Conservation (phyloP, 768 basidiomycete species). For the Phylloporus arenicola region DNA sequence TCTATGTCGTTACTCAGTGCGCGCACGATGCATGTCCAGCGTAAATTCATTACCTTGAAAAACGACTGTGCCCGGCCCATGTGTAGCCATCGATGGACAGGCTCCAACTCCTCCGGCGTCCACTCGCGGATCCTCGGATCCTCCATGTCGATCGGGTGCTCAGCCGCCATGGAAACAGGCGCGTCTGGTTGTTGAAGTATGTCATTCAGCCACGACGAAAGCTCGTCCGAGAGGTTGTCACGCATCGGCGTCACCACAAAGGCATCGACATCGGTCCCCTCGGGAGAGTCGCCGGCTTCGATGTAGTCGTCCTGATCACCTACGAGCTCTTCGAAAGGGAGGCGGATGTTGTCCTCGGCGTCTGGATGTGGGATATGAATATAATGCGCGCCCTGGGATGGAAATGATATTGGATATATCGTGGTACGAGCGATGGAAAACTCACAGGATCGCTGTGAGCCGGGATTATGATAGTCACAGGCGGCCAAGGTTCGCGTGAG, state of each 20-base stretch:
- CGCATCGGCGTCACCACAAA: conserved; percentile 15
- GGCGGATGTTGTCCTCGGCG: conserved; percentile 8
- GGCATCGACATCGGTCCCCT: conserved; percentile 15
- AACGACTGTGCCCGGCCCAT: conserved; percentile 26
- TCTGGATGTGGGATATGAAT: conserved; percentile 24
- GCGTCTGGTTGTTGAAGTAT: conserved; percentile 18
- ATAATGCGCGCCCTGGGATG: conserved; percentile 22
- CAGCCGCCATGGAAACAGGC: conserved; percentile 16
- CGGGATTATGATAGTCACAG: conserved; percentile 26
- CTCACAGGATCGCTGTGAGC: conserved; percentile 27
- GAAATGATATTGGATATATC: background rate
- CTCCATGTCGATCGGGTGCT: conserved; percentile 26
- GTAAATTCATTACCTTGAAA: conserved; percentile 20
- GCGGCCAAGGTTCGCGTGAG: conserved; percentile 21
- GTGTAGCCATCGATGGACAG: conserved; percentile 35
- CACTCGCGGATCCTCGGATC: conserved; percentile 38
- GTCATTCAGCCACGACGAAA: conserved; percentile 29
- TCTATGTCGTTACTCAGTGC: conserved; percentile 11
- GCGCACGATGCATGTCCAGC: background rate
- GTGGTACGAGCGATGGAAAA: background rate
- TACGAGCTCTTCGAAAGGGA: conserved; percentile 24
- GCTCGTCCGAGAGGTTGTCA: conserved; percentile 32
- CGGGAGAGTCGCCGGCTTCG: conserved; percentile 5
- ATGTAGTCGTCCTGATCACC: conserved; percentile 21
- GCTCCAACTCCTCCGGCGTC: conserved; percentile 32